Evolutionary conservation across 2,329 filamentous ascomycete species (phyloP), one percentile per base, ranked within the genome.

Genomic region (Pleurostoma richardsiae): DNA sequence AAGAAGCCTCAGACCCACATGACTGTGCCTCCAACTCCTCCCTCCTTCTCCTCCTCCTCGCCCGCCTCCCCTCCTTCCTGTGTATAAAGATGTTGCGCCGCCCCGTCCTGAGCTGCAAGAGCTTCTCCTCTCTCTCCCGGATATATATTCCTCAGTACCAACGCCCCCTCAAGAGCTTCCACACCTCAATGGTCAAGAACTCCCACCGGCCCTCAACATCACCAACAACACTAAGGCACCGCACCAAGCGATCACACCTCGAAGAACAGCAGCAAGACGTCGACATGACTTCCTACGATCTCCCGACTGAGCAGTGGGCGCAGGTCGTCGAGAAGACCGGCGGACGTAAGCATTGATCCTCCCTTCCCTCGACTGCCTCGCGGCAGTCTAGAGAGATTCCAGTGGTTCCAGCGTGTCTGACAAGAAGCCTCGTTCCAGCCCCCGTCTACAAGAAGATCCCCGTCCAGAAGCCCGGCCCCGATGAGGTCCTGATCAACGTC

Each of bases 401-500:
- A 2, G 33, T n/a, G n/a, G 33, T 8, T 8, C 33, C n/a, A 36
- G 33, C 8, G 33, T 8, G 33, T 8, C 33, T 36, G n/a, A 36
- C 33, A 36, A 8, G 33, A 48, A 10, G 19, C n/a, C 4, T 11
- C 19, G 10, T 3, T 45, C 26, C 52, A 83, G 80, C 81, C 56
- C 72, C 82, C 59, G 68, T 80, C 50, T 89, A 86, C 78, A 90
- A 89, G 73, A 79, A 85, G 71, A 92, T 96, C 59, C 85, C 88
- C 56, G 90, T 95, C 44, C 77, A 76, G 52, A 80, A 84, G 66
- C 91, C 91, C 38, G 89, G 85, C 27, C 85, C 90, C 44, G 90
- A 95, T 72, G 88, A 96, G 71, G 88, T 96, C 56, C 86, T 96
- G 47, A 79, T 95, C 31, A 95, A 89, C 67, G 88, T 95, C 50